These are phyloP conservation scores for Puccinia polysora DNA, from an alignment of 1,284 basidiomycete genomes.

Conservation along the genomic window DNA sequence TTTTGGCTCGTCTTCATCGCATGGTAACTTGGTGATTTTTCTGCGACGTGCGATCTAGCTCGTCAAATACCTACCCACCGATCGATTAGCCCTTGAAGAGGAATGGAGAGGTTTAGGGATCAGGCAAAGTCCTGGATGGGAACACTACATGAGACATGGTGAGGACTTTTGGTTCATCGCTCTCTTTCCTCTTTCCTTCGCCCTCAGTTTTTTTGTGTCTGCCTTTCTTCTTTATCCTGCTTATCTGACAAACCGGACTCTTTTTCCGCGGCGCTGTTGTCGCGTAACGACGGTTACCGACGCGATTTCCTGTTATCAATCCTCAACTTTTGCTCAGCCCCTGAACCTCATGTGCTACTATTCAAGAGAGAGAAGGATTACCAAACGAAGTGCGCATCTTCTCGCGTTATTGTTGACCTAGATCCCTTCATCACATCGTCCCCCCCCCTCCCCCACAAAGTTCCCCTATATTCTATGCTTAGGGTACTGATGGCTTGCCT, in stretches of 20 bases:
- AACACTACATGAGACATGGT: slow-evolving; percentile 42
- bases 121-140: slow-evolving; percentile 44
- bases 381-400: slow-evolving; percentile 39
- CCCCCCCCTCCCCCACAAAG: no score
- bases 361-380: slow-evolving; percentile 42
- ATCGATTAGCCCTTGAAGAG: slow-evolving; percentile 43
- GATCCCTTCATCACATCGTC: no score
- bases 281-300: not conserved
- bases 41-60: slow-evolving; percentile 32
- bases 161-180: not conserved
- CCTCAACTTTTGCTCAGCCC: slow-evolving; percentile 9
- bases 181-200: not conserved
- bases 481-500: no score
- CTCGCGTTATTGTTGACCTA: no score
- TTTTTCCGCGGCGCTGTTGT: no score
- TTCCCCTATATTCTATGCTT: no score
- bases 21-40: no score
- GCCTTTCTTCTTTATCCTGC: no score
- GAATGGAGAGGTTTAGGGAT: slow-evolving; percentile 46
- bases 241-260: no score
- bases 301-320: not conserved
- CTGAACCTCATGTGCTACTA: slow-evolving; percentile 36
- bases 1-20: no score
- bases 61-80: slow-evolving; percentile 45
- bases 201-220: not conserved